A percentile compares a stretch with the other conserved stretches of the same genome.
Evolutionary conservation across 139 green algal species (phyloP).

Genomic region (Micractinium sp.): DNA sequence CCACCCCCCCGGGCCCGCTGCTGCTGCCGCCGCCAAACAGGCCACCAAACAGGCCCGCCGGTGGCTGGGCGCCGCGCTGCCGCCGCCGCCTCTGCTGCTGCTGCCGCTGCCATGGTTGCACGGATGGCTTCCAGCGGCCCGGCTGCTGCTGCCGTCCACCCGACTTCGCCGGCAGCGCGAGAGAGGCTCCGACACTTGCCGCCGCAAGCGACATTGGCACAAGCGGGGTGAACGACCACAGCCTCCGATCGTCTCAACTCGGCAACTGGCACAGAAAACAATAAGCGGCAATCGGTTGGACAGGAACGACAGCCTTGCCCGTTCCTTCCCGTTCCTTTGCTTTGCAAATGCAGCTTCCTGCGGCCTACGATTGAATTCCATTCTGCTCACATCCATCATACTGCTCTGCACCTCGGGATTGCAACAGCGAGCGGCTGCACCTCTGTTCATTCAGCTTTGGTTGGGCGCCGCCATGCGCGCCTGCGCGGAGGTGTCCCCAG

Average conservation of each 20-base stretch:
- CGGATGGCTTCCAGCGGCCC: too few species aligned
- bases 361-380: not conserved
- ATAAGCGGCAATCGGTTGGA: too few species aligned
- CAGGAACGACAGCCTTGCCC: not conserved
- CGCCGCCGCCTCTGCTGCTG: not conserved
- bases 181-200: too few species aligned
- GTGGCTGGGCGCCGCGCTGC: not conserved
- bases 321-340: not conserved
- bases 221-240: too few species aligned
- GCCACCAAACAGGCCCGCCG: not conserved
- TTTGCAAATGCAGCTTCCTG: not conserved
- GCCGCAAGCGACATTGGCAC: too few species aligned
- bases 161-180: too few species aligned
- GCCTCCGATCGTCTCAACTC: too few species aligned
- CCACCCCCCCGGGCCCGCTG: not conserved
- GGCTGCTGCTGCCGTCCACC: too few species aligned
- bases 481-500: conserved; percentile 6
- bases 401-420: not conserved
- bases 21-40: conserved; percentile 8
- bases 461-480: not conserved
- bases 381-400: not conserved
- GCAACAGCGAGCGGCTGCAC: not conserved
- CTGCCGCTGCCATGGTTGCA: not conserved
- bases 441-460: too few species aligned
- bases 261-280: too few species aligned